Conservation (phyloP, 176 grass and related monocot genomes). For the Paspalum notatum region DNA sequence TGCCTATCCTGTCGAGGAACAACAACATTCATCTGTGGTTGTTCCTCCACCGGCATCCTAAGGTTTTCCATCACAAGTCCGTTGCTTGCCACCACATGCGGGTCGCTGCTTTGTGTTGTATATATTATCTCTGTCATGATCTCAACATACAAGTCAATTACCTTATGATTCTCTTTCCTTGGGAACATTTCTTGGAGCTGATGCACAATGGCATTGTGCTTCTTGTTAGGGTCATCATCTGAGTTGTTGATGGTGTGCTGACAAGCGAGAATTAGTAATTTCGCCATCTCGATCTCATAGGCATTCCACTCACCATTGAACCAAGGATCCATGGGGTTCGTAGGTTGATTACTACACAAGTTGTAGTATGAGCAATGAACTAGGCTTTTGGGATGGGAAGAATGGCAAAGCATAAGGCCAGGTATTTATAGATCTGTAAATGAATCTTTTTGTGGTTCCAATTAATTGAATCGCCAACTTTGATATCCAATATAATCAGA, state of each 20-base stretch:
- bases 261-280: background rate
- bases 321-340: too few relatives aligned
- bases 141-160: conserved; percentile 35
- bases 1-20: background rate
- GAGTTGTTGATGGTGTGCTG: too few relatives aligned
- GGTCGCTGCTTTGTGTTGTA: background rate
- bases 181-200: conserved; percentile 22
- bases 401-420: too few relatives aligned
- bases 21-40: background rate
- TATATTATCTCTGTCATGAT: background rate
- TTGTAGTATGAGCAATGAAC: too few relatives aligned
- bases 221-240: background rate
- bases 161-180: conserved; percentile 3
- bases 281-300: too few relatives aligned
- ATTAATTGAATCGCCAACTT: background rate
- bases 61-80: background rate
- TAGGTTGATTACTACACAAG: too few relatives aligned
- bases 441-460: too few relatives aligned
- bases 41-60: background rate
- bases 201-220: background rate
- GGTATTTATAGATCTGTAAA: too few relatives aligned
- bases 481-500: background rate
- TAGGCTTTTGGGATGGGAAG: too few relatives aligned
- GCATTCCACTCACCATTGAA: too few relatives aligned
- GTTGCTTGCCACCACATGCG: too few relatives aligned